These are phyloP conservation scores for Pyricularia sp. DNA, from an alignment of 2,329 filamentous ascomycete species.

Conservation along the genomic window DNA sequence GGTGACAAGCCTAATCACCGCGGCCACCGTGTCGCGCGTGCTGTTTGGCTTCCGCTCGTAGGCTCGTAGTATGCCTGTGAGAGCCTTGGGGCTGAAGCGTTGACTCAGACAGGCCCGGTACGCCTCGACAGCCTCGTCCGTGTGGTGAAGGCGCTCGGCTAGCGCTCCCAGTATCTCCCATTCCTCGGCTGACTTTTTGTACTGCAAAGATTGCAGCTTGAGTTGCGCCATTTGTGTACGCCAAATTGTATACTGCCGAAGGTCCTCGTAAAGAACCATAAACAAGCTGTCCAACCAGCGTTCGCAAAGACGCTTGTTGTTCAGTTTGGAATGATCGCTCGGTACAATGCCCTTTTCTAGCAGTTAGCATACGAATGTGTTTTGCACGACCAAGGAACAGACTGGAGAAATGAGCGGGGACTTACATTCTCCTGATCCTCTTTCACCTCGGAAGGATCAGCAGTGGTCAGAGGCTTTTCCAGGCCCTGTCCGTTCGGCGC, in stretches of 20 bases:
- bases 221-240: constrained; percentile 96
- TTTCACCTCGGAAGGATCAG: constrained; percentile 69
- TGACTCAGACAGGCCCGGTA: constrained; percentile 81
- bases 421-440: constrained; percentile 60
- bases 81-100: constrained; percentile 87
- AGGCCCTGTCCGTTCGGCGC: constrained; percentile 33
- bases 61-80: constrained; percentile 72
- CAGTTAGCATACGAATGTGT: neutral
- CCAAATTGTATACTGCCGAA: constrained; percentile 99
- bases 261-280: constrained; percentile 97
- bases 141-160: constrained; percentile 85
- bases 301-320: constrained; percentile 95
- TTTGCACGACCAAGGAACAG: neutral
- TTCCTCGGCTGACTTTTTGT: constrained; percentile 93
- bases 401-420: neutral
- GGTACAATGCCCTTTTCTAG: constrained; percentile 45
- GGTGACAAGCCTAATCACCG: constrained; percentile 84
- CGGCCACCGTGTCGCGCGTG: constrained; percentile 70
- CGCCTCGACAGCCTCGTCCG: constrained; percentile 84
- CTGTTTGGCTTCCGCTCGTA: constrained; percentile 63
- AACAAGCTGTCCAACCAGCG: constrained; percentile 97
- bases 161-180: constrained; percentile 96
- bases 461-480: constrained; percentile 72
- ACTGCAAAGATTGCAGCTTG: constrained; percentile 84
- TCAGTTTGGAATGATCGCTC: constrained; percentile 74